A percentile compares a stretch with the other conserved stretches of the same genome.
phyloP scores from a whole-genome alignment of 2,329 filamentous ascomycete species.

The Eutypa lata region DNA sequence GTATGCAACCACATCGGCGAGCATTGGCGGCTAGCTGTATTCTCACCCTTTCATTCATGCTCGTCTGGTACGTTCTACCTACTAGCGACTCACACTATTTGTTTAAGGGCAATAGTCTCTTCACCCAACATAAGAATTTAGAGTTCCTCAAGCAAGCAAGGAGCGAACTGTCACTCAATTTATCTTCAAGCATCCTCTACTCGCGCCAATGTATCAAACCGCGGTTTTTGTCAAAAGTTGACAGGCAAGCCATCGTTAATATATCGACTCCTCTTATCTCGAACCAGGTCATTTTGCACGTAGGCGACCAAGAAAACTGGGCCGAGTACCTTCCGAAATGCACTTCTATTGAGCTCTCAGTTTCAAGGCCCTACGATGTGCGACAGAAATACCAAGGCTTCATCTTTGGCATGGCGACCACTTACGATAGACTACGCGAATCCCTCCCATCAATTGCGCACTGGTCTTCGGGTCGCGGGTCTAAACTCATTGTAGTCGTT shows the following conservation, averaged over 20 bases:
- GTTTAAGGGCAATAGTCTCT: too few relatives aligned
- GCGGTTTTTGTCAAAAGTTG: background rate
- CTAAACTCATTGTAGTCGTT: constrained; percentile 47
- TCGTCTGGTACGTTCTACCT: too few relatives aligned
- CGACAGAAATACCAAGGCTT: constrained; percentile 40
- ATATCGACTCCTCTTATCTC: background rate
- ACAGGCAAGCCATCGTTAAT: background rate
- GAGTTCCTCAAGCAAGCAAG: constrained; percentile 1
- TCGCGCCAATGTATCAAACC: background rate
- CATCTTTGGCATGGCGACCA: constrained; percentile 55
- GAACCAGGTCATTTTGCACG: background rate
- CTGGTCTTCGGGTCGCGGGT: constrained; percentile 49
- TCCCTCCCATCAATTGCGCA: constrained; percentile 49
- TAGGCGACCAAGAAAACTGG: background rate
- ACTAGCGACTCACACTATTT: too few relatives aligned
- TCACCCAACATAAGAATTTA: background rate
- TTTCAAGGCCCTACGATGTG: background rate
- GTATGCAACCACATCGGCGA: too few relatives aligned
- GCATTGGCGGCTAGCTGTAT: too few relatives aligned
- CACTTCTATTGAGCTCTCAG: background rate
- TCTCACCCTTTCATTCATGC: too few relatives aligned
- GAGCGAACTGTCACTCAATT: constrained; percentile 30
- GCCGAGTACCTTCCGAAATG: background rate
- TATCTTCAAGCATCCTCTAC: background rate
- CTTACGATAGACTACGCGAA: constrained; percentile 42